Percentiles rank a stretch among this genome's conserved stretches.
Evolutionary conservation across 2,329 filamentous ascomycete genomes (phyloP).

Genomic region (Pseudogymnoascus destructans): DNA sequence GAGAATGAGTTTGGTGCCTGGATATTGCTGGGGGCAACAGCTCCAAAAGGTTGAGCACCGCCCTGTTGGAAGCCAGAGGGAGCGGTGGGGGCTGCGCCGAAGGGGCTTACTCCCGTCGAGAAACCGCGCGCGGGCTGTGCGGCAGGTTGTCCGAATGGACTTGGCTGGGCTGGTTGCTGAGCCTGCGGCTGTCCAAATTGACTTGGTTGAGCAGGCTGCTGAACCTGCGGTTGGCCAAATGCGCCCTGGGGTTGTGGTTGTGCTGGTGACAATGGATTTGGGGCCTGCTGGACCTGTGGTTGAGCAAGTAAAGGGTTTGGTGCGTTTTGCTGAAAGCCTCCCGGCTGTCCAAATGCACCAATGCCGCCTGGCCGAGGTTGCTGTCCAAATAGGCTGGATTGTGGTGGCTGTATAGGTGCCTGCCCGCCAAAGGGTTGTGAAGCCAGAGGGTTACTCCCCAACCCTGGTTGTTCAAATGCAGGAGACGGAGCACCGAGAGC

Average conservation of each 20-base stretch:
- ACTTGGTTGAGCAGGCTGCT: neutral
- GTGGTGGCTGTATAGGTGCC: conserved; percentile 23
- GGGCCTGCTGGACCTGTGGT: neutral
- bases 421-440: conserved; percentile 11
- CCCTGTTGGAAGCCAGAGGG: neutral
- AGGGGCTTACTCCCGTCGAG: neutral
- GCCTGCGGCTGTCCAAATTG: neutral
- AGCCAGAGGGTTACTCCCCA: conserved; percentile 9
- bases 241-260: neutral
- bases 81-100: neutral
- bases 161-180: conserved; percentile 4
- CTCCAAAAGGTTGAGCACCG: conserved; percentile 25
- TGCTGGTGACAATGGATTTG: neutral
- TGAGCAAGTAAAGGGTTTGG: conserved; percentile 18
- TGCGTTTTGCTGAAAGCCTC: conserved; percentile 27
- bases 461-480: neutral
- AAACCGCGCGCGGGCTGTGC: neutral
- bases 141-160: conserved; percentile 9
- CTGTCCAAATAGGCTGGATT: conserved; percentile 33
- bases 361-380: conserved; percentile 21
- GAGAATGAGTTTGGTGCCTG: conserved; percentile 14
- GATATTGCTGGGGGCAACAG: conserved; percentile 17
- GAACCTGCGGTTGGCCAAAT: conserved; percentile 6
- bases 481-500: conserved; percentile 22
- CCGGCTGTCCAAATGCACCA: conserved; percentile 12